Evolutionary conservation across 2,329 filamentous ascomycete genomes (phyloP), one percentile per base, ranked within the genome.

Genomic region (Epichloe festucae): DNA sequence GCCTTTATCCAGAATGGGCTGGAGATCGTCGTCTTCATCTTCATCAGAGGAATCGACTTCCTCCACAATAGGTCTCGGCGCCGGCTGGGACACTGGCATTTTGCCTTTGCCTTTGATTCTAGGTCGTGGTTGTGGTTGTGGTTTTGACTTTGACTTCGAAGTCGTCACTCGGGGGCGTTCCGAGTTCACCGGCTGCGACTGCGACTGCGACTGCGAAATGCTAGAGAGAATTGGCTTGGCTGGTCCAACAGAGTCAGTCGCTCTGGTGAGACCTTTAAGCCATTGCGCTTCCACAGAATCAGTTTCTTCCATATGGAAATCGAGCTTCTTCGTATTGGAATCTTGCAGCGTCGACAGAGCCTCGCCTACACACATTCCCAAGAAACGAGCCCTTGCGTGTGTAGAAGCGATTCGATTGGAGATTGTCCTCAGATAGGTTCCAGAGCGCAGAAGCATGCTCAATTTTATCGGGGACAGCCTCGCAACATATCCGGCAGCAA

Each of bases 321-420:
- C 82, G 63, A 98, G 81, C 51, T 75, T 81, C 52, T 84, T 84
- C 8, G 84, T 84, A 27, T 76, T 77, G 58, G 87, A 85, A 52
- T 84, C 77, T 3, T 78, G 70, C 2, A 95, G 65, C 2, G 70
- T 64, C 1, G 81, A 84, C 0, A 85, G 67, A 0, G 84, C 80
- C 57, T 89, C 89, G 4, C 88, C 93, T 35, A 95, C 82, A 2
- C 87, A 74, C 81, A 98, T 94, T 0, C 93, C 93, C 0, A 98
- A 74, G 58, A 95, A 87, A 17, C 89, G 80, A 15, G 87, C 83
- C 57, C 83, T 78, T 6, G 73, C 73, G 41, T 93, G 89, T 4
- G 89, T 84, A 15, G 89, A 79, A 12, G 82, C 81, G 6, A 98
- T 78, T 23, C 90, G 80, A 63, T 94, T 95, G 1, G 93, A 96